Conservation (phyloP, 352 stramenopile genomes). For the Phytophthora foliorum region DNA sequence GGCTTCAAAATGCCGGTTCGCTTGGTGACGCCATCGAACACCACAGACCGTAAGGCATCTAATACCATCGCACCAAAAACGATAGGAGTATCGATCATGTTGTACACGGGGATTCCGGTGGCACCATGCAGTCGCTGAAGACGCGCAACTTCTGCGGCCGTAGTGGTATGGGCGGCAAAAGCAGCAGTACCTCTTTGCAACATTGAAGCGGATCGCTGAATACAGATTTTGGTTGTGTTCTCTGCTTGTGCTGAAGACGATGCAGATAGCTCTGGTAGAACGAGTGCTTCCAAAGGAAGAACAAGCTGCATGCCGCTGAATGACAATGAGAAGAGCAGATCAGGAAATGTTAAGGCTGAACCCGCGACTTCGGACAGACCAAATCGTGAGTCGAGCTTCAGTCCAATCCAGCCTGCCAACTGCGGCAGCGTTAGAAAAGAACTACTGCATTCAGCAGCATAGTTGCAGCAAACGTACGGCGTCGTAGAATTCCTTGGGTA, state of each 20-base stretch:
- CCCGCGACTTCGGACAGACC: conserved; percentile 55
- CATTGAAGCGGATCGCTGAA: conserved; percentile 66
- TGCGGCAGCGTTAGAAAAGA: conserved; percentile 23
- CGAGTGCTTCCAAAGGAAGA: conserved; percentile 57
- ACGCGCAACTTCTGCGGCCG: conserved; percentile 48
- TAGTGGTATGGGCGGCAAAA: conserved; percentile 53
- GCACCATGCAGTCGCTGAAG: conserved; percentile 64
- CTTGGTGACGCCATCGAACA: conserved; percentile 57
- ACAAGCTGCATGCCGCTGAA: conserved; percentile 38
- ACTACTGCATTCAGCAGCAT: background rate
- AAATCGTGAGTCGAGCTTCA: conserved; percentile 53
- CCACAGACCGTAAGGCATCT: conserved; percentile 47
- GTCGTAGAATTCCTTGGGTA: conserved; percentile 74
- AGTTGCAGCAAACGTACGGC: conserved; percentile 34
- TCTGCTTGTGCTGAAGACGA: conserved; percentile 10
- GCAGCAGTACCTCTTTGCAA: conserved; percentile 60
- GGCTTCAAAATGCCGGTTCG: conserved; percentile 35
- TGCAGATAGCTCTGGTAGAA: conserved; percentile 42
- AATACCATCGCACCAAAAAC: conserved; percentile 72
- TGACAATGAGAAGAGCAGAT: conserved; percentile 59
- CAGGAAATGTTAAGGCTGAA: conserved; percentile 33
- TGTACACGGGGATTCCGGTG: conserved; percentile 63
- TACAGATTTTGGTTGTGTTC: conserved; percentile 47
- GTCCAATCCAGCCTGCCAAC: conserved; percentile 62
- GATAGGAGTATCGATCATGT: conserved; percentile 75